Evolutionary conservation across 352 stramenopile species (phyloP).

Genomic region (Peronospora belbahrii): DNA sequence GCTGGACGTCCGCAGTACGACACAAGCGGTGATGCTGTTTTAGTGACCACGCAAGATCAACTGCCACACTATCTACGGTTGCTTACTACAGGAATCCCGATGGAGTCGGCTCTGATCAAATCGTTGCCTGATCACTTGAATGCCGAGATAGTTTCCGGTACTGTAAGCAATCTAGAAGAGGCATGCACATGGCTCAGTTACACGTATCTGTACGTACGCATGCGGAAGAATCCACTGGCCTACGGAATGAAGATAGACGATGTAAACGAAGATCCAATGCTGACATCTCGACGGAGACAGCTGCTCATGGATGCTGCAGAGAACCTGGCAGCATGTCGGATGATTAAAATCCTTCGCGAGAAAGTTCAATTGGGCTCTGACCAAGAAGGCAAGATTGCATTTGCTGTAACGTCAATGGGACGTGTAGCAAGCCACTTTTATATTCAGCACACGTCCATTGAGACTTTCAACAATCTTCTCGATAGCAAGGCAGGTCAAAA

Average conservation of each 20-base stretch:
- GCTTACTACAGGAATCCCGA: constrained; percentile 93
- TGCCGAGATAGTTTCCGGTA: constrained; percentile 97
- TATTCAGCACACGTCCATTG: constrained; percentile 96
- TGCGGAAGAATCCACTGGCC: constrained; percentile 95
- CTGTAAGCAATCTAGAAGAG: constrained; percentile 95
- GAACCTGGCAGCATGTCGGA: constrained; percentile 66
- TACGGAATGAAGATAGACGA: constrained; percentile 96
- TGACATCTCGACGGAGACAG: constrained; percentile 61
- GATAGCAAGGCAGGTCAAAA: constrained; percentile 41
- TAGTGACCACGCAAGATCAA: constrained; percentile 96
- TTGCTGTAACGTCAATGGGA: constrained; percentile 95
- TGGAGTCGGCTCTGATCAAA: constrained; percentile 98
- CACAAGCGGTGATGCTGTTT: constrained; percentile 94
- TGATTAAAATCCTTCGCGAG: constrained; percentile 77
- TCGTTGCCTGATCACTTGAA: constrained; percentile 98
- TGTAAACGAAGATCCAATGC: constrained; percentile 83
- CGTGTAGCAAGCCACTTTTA: constrained; percentile 99
- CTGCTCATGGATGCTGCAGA: constrained; percentile 69
- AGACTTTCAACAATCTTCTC: constrained; percentile 95
- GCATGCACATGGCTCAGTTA: constrained; percentile 95
- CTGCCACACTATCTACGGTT: constrained; percentile 92
- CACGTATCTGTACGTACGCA: constrained; percentile 99
- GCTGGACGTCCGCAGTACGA: constrained; percentile 99
- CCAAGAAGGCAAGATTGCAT: constrained; percentile 41
- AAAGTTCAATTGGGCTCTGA: constrained; percentile 31